Percentiles rank a stretch among this genome's conserved stretches.
Conservation (phyloP, 768 basidiomycete genomes). For the Scleroderma citrinum region DNA sequence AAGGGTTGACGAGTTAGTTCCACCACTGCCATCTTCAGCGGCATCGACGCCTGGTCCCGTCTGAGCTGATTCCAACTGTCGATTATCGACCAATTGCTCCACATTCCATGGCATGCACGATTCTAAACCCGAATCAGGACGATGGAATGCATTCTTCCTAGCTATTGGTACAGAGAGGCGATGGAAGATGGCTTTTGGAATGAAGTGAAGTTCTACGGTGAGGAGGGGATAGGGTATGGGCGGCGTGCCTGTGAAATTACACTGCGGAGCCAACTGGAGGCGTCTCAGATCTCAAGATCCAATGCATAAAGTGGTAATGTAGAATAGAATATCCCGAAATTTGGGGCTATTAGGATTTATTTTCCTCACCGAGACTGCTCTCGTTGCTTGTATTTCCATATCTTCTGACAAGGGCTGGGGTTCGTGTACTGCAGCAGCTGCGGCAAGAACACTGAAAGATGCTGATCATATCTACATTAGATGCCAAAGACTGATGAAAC, state of each 20-base stretch:
- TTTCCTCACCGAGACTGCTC: conserved; percentile 74
- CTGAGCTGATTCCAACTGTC: conserved; percentile 6
- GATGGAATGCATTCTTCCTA: conserved; percentile 16
- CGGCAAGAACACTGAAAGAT: conserved; percentile 97
- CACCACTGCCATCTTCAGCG: conserved; percentile 32
- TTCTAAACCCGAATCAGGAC: conserved; percentile 2
- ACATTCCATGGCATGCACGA: conserved; percentile 2
- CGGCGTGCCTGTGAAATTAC: not conserved
- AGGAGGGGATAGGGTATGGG: conserved; percentile 16
- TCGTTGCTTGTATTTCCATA: conserved; percentile 87
- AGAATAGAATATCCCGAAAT: no score
- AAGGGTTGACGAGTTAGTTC: conserved; percentile 65
- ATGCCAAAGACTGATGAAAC: conserved; percentile 2
- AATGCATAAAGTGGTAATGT: no score
- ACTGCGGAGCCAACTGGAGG: not conserved
- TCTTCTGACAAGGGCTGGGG: conserved; percentile 74
- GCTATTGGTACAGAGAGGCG: conserved; percentile 26
- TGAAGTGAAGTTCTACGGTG: conserved; percentile 8
- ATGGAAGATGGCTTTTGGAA: conserved; percentile 17
- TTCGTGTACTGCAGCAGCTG: conserved; percentile 97
- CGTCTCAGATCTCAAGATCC: not conserved
- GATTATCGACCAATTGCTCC: not conserved
- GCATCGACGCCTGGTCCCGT: conserved; percentile 23
- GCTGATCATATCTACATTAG: conserved; percentile 86
- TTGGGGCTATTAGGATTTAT: conserved; percentile 33